Conservation (phyloP, 2,329 filamentous ascomycete genomes). For the Metarhizium guizhouense region DNA sequence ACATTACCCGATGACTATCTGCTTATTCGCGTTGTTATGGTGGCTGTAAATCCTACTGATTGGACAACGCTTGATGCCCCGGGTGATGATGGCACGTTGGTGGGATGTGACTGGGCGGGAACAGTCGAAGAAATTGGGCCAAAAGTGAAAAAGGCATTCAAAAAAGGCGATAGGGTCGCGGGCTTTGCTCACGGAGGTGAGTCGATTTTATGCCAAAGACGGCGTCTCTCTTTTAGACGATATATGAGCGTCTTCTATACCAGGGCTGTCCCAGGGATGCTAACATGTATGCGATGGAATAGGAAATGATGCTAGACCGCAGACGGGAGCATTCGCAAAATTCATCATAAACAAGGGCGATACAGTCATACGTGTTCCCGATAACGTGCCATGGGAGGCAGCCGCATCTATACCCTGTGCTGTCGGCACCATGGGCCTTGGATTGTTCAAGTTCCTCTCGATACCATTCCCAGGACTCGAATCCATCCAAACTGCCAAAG, state of each 20-base stretch:
- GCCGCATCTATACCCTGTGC: slow-evolving; percentile 16
- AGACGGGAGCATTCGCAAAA: background rate
- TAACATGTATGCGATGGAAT: background rate
- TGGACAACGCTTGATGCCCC: background rate
- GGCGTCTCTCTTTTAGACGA: too few species aligned
- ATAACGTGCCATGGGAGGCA: slow-evolving; percentile 9
- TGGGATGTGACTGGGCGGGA: background rate
- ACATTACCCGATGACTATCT: background rate
- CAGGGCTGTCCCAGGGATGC: too few species aligned
- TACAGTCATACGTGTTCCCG: slow-evolving; percentile 10
- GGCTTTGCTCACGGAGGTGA: too few species aligned
- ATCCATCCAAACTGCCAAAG: too few species aligned
- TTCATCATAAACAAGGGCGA: slow-evolving; percentile 8
- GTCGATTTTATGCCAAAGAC: too few species aligned
- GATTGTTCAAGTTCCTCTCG: slow-evolving; percentile 18
- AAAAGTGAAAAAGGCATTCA: too few species aligned
- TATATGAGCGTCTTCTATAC: too few species aligned
- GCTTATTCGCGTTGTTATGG: background rate
- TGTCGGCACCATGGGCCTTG: slow-evolving; percentile 19
- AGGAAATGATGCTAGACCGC: background rate
- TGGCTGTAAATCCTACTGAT: background rate
- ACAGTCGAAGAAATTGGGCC: too few species aligned
- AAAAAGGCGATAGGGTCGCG: too few species aligned
- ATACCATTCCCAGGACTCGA: slow-evolving; percentile 11
- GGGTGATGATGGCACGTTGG: background rate